These are phyloP conservation scores for Monilinia fructigena DNA, from an alignment of 2,329 filamentous ascomycete genomes.

Conservation along the genomic window DNA sequence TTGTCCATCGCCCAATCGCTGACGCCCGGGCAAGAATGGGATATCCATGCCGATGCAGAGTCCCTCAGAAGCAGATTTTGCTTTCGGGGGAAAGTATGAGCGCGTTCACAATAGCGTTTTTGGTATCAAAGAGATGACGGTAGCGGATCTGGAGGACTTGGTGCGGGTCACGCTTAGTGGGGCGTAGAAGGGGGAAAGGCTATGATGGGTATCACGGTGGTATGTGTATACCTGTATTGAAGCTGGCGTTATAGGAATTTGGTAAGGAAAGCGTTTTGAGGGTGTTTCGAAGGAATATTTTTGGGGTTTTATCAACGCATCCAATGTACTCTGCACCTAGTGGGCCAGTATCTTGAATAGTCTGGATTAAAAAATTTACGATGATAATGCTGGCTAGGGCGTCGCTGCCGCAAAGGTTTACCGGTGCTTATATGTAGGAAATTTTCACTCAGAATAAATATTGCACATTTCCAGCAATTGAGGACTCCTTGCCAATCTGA, in stretches of 20 bases:
- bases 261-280: neutral
- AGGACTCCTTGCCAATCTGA: neutral
- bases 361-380: neutral
- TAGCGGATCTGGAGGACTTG: constrained; percentile 42
- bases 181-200: neutral
- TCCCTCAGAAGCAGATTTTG: constrained; percentile 23
- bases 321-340: neutral
- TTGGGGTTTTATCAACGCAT: neutral
- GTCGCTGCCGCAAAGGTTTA: too few species aligned
- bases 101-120: constrained; percentile 55
- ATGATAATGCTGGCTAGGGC: too few species aligned
- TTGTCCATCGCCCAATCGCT: constrained; percentile 27
- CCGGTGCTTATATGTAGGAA: too few species aligned
- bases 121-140: constrained; percentile 67
- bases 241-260: neutral
- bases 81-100: constrained; percentile 41
- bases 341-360: neutral
- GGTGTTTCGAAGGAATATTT: too few species aligned
- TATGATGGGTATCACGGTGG: neutral
- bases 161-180: neutral
- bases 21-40: constrained; percentile 32
- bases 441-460: neutral
- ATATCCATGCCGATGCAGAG: constrained; percentile 25
- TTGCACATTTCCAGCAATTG: neutral
- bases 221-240: neutral